Base-by-base conservation (phyloP, 345 rosid species). In the Noccaea bulbosa region DNA sequence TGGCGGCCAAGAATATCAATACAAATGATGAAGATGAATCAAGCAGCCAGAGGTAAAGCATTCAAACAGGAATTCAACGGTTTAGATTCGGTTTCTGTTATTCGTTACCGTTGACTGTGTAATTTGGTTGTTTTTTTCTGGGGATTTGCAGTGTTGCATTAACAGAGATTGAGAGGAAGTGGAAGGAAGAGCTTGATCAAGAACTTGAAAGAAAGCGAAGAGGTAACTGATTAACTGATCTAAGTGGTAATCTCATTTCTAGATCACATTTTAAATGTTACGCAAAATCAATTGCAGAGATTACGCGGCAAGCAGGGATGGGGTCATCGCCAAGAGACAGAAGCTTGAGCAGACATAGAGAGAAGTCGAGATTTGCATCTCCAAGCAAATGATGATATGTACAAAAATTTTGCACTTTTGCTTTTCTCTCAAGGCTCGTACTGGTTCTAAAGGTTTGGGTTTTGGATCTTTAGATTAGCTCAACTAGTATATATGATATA, bases 121-220 rank as follows among this genome's bases (percentile, higher is more conserved):
- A 78, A 67, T 11, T 35, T 22, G 10, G 34, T 40, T 58, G 17
- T 8, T 75, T 71, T 76, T 37, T 27, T 0, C 3, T 24, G 2
- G 30, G 75, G 74, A 10, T 40, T 71, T 39, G 17, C 77, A 81
- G 87, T 74, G 27, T 82, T 71, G 78, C 83, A 65, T 71, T 73
- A 56, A 81, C 87, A 12, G 92, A 87, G 80, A 87, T 77, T 75
- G 88, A 86, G 74, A 89, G 81, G 76, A 85, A 82, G 70, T 92
- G 98, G 96, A 90, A 87, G 75, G 95, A 92, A 88, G 96, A 92
- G 82, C 98, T 90, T 41, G 88, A 85, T 77, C 92, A 85, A 79
- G 96, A 92, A 79, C 92, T 92, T 40, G 94, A 90, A 81, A 88
- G 88, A 72, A 77, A 85, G 69, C 83, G 96, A 72, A 82, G 87